phyloP scores from a whole-genome alignment of 208 protist genomes.

The Lotmaria passim region DNA sequence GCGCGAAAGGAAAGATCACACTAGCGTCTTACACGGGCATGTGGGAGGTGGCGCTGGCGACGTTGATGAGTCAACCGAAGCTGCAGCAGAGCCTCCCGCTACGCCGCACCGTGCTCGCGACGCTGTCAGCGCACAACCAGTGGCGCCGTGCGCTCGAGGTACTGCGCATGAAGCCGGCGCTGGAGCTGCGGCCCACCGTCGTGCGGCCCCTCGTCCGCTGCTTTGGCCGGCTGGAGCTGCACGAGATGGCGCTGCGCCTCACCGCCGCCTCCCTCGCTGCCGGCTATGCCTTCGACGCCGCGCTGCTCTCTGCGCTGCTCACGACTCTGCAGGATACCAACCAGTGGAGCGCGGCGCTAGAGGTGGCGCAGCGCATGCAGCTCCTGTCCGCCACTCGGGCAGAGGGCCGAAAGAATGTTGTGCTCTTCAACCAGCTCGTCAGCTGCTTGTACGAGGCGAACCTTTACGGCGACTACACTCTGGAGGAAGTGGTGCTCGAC shows the following conservation, averaged over 20 bases:
- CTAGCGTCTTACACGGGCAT: constrained; percentile 73
- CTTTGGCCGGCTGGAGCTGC: constrained; percentile 42
- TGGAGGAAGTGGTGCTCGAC: constrained; percentile 64
- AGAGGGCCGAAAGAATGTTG: constrained; percentile 30
- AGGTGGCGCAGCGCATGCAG: constrained; percentile 51
- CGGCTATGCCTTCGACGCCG: constrained; percentile 49
- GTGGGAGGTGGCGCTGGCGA: constrained; percentile 71
- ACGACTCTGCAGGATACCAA: constrained; percentile 48
- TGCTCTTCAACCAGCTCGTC: constrained; percentile 51
- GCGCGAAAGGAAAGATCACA: constrained; percentile 56
- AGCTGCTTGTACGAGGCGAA: constrained; percentile 75
- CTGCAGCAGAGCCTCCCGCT: constrained; percentile 37
- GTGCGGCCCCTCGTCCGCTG: constrained; percentile 70
- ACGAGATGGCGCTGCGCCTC: constrained; percentile 52
- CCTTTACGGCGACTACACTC: constrained; percentile 54
- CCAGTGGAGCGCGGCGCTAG: constrained; percentile 60
- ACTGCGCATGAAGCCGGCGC: constrained; percentile 21
- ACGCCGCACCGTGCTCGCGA: constrained; percentile 55
- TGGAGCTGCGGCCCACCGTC: constrained; percentile 41
- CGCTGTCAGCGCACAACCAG: constrained; percentile 43
- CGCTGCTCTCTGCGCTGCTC: constrained; percentile 67
- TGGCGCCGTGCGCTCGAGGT: constrained; percentile 57
- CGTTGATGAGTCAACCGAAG: constrained; percentile 41
- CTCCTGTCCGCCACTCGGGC: constrained; percentile 54
- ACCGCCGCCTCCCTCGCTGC: constrained; percentile 50